Evolutionary conservation across 495 filamentous ascomycete species (phyloP), one percentile per base, ranked within the genome.

Genomic region (Hypoxylon cercidicola): DNA sequence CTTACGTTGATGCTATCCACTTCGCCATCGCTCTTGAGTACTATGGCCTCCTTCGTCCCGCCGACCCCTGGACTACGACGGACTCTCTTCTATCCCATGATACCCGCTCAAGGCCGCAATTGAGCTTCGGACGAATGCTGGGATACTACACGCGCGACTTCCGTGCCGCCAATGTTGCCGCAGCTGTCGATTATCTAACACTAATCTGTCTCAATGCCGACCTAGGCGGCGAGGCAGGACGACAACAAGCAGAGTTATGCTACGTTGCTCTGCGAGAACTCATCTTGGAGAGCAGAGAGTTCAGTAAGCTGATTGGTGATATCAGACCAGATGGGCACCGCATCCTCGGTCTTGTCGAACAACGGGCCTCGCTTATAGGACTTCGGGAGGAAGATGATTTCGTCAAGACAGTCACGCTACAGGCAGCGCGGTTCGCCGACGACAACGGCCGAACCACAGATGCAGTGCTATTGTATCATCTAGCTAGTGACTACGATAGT

Each of bases 81-180:
- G 87, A 90, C 68, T 90, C 94, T 68, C 85, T 96, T 34, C 77
- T 91, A 80, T 87, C 87, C 74, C 78, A 75, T 55, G 77, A 74
- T 48, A 92, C 91, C n/a, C 89, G 89, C 45, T 84, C 89, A 60
- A 85, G 88, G 51, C 89, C 93, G 13, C 93, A 97, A 70, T 87
- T 99, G 77, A 97, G 93, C 79, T 99, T 99, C 74, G 93, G 90
- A 28, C 87, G 88, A 19, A 90, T 99, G 80, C 79, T 98, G 46
- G 96, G 93, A 23, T 92, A 93, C 71, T 99, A 99, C 78, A 99
- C 96, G 7, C 86, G 89, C 30, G 92, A 97, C 76, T 98, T 98
- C 85, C 89, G 96, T 34, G 90, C 91, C 10, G 92, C 91, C 32
- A 88, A 92, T 69, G 89, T 91, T 6, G 90, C 88, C 54, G 89